A percentile compares a stretch with the other conserved stretches of the same genome.
Evolutionary conservation across 768 basidiomycete genomes (phyloP).

Genomic region (Clitopilus hobsonii): DNA sequence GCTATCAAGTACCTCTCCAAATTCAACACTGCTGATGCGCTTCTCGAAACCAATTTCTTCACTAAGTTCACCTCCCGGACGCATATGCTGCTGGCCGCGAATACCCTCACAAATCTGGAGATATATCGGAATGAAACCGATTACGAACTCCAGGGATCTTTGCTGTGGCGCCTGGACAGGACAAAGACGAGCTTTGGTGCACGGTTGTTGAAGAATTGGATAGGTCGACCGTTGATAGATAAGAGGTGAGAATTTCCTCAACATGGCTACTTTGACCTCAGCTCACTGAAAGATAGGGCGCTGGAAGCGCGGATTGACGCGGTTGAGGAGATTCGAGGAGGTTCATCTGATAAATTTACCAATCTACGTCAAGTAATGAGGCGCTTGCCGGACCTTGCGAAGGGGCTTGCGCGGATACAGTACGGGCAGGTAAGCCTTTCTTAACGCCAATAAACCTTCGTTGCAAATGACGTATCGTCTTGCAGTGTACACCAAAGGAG

Average conservation of each 20-base stretch:
- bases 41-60: slow-evolving; percentile 77
- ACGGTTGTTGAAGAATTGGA: slow-evolving; percentile 78
- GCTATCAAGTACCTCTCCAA: slow-evolving; percentile 62
- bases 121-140: slow-evolving; percentile 92
- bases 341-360: slow-evolving; percentile 56
- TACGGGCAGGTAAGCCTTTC: slow-evolving; percentile 70
- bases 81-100: slow-evolving; percentile 86
- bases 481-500: slow-evolving; percentile 79
- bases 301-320: slow-evolving; percentile 78
- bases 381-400: slow-evolving; percentile 82
- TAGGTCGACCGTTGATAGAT: slow-evolving; percentile 80
- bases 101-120: slow-evolving; percentile 86
- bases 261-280: neutral
- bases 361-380: slow-evolving; percentile 66
- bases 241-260: slow-evolving; percentile 40
- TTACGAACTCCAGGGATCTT: slow-evolving; percentile 62
- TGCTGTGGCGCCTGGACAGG: slow-evolving; percentile 83
- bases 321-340: slow-evolving; percentile 73
- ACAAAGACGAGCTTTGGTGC: slow-evolving; percentile 89
- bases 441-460: neutral
- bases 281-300: slow-evolving; percentile 37
- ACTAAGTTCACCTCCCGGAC: slow-evolving; percentile 67
- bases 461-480: neutral
- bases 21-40: slow-evolving; percentile 76
- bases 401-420: slow-evolving; percentile 83